Conservation (phyloP, 345 rosid genomes). For the Gynandropsis gynandra region DNA sequence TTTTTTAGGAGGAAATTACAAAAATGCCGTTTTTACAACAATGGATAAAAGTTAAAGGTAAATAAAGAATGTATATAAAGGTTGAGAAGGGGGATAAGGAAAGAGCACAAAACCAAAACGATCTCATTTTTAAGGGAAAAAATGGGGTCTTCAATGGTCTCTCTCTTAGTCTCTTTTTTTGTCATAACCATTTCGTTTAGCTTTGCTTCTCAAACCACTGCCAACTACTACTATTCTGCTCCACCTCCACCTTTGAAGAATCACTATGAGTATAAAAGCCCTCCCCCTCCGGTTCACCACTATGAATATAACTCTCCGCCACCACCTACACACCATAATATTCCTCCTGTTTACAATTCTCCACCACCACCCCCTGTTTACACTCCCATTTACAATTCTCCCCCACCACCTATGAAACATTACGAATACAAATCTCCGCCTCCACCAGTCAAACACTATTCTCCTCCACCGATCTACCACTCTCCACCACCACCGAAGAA, state of each 20-base stretch:
- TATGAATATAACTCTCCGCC: neutral
- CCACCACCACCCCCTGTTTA: too few relatives aligned
- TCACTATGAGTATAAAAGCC: neutral
- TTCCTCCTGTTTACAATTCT: neutral
- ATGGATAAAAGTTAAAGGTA: conserved; percentile 1
- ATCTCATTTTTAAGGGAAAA: conserved; percentile 8
- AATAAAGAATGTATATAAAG: conserved; percentile 56
- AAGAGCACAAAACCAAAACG: conserved; percentile 26
- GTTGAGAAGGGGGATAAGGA: conserved; percentile 6
- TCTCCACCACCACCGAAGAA: conserved; percentile 5
- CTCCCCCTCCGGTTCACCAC: neutral
- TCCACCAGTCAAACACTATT: neutral
- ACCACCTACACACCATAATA: neutral
- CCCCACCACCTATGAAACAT: neutral
- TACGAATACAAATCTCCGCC: conserved; percentile 1
- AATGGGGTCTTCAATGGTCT: conserved; percentile 51
- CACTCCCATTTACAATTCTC: neutral
- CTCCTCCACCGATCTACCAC: neutral
- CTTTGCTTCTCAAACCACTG: conserved; percentile 37
- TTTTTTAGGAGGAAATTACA: conserved; percentile 1
- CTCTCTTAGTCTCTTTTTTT: conserved; percentile 39
- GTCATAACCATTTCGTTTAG: conserved; percentile 37
- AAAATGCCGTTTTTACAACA: conserved; percentile 12
- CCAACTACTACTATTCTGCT: conserved; percentile 35
- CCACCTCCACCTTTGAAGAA: conserved; percentile 6